Evolutionary conservation across 1,284 basidiomycete genomes (phyloP).

Genomic region (Inonotus obliquus): DNA sequence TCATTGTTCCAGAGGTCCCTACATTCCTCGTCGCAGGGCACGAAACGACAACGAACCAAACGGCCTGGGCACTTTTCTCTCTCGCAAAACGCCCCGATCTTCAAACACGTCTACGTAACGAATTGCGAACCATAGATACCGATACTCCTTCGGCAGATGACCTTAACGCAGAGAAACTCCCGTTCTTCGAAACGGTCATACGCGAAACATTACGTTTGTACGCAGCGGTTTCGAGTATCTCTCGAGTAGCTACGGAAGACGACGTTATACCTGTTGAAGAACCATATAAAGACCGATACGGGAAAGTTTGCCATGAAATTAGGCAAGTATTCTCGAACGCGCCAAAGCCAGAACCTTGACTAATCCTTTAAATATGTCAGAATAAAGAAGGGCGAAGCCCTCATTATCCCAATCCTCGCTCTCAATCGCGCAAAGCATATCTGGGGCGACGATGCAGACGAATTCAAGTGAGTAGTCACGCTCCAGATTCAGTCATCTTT

Average conservation of each 20-base stretch:
- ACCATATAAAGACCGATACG: slow-evolving; percentile 22
- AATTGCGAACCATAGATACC: slow-evolving; percentile 43
- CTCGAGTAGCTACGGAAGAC: slow-evolving; percentile 23
- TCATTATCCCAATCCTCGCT: slow-evolving; percentile 29
- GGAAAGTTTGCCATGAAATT: slow-evolving; percentile 22
- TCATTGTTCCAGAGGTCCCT: slow-evolving; percentile 42
- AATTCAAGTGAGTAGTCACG: no score
- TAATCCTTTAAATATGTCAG: no score
- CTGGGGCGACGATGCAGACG: slow-evolving; percentile 40
- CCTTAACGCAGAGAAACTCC: slow-evolving; percentile 25
- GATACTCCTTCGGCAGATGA: slow-evolving; percentile 28
- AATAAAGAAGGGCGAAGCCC: slow-evolving; percentile 27
- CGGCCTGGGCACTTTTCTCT: slow-evolving; percentile 60
- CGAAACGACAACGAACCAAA: slow-evolving; percentile 60
- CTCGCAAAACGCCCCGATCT: slow-evolving; percentile 50
- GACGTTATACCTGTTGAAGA: slow-evolving; percentile 25
- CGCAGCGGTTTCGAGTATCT: slow-evolving; percentile 20
- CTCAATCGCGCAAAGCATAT: slow-evolving; percentile 36
- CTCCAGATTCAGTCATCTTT: no score
- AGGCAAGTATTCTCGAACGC: slow-evolving; percentile 33
- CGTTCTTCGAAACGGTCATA: slow-evolving; percentile 31
- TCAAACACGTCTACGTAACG: slow-evolving; percentile 66
- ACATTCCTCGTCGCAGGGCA: slow-evolving; percentile 69
- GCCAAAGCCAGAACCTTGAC: no score
- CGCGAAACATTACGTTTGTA: slow-evolving; percentile 25